These are phyloP conservation scores for Tuber calosporum DNA, from an alignment of 495 filamentous ascomycete species.

Conservation along the genomic window DNA sequence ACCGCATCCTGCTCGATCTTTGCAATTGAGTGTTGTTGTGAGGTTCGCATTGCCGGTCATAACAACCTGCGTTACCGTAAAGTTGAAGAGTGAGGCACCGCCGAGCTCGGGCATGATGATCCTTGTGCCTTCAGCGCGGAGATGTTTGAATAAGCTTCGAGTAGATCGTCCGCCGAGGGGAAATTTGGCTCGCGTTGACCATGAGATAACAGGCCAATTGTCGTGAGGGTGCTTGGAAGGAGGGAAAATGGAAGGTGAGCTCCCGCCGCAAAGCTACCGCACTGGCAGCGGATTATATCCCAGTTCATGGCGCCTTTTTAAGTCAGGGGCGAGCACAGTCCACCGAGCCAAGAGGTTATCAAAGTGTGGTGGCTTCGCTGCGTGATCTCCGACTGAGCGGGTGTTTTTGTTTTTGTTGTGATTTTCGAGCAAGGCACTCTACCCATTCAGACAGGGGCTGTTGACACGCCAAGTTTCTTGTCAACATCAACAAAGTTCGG, in stretches of 20 bases:
- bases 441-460: not conserved
- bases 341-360: not conserved
- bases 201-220: not conserved
- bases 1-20: not conserved
- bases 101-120: not conserved
- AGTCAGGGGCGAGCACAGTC: not conserved
- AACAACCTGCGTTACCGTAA: not conserved
- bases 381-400: not conserved
- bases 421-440: not conserved
- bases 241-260: not conserved
- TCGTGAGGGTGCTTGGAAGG: not conserved
- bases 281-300: not conserved
- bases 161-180: not conserved
- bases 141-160: not conserved
- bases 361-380: not conserved
- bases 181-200: not conserved
- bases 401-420: not conserved
- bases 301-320: not conserved
- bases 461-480: not conserved
- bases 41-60: not conserved
- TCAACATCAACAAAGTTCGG: not conserved
- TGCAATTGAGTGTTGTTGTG: not conserved
- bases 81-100: not conserved
- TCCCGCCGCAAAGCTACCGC: not conserved
- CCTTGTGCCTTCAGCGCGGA: not conserved